Evolutionary conservation across 2,329 filamentous ascomycete genomes (phyloP).

Genomic region (Cryphonectria radicalis): DNA sequence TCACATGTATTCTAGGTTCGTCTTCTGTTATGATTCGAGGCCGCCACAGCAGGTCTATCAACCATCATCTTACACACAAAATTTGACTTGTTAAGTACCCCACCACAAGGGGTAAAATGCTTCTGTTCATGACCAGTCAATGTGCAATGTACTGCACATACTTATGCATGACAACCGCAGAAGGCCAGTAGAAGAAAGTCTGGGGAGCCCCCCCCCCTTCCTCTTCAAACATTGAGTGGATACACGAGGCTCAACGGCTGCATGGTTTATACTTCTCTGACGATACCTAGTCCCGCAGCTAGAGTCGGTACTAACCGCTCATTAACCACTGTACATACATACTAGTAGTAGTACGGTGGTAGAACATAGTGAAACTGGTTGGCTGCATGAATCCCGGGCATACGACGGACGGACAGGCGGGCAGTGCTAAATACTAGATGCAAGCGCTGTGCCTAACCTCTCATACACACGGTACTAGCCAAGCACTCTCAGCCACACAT

Average conservation of each 20-base stretch:
- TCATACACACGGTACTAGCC: background rate
- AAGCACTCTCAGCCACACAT: background rate
- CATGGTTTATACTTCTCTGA: background rate
- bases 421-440: background rate
- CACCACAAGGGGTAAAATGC: background rate
- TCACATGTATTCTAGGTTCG: background rate
- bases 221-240: background rate
- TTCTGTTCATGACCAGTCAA: background rate
- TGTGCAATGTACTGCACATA: background rate
- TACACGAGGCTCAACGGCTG: background rate
- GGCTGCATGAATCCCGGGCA: background rate
- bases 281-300: background rate
- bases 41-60: background rate
- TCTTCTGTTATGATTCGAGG: background rate
- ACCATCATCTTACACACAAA: background rate
- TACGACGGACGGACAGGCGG: background rate
- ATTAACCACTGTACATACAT: background rate
- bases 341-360: background rate
- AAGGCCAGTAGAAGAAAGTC: background rate
- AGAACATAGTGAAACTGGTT: background rate
- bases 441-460: background rate
- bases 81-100: background rate
- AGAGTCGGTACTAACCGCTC: constrained; percentile 4
- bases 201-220: background rate
- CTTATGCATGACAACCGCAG: background rate